These are phyloP conservation scores for Styphnolobium japonicum DNA, from an alignment of 306 rosid genomes.

Conservation along the genomic window DNA sequence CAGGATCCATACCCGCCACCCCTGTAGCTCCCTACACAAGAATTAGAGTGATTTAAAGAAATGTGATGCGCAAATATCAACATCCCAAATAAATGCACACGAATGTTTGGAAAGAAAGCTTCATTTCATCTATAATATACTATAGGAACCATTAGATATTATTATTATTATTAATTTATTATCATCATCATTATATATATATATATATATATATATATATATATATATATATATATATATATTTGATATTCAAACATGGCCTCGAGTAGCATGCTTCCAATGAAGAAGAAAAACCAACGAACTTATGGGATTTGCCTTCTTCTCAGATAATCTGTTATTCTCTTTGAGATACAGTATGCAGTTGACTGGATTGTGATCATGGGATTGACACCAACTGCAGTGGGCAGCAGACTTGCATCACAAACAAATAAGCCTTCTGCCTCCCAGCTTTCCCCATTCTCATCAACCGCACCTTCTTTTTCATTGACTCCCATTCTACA, in stretches of 20 bases:
- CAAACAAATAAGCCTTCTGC: slow-evolving; percentile 70
- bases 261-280: neutral
- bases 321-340: slow-evolving; percentile 18
- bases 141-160: too few species aligned
- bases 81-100: neutral
- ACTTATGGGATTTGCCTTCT: neutral
- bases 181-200: too few species aligned
- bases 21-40: neutral
- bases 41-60: neutral
- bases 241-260: neutral
- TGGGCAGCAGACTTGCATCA: slow-evolving; percentile 75
- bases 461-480: slow-evolving; percentile 64
- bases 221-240: too few species aligned
- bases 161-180: too few species aligned
- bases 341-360: slow-evolving; percentile 47
- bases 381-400: slow-evolving; percentile 83
- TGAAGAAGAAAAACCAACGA: neutral
- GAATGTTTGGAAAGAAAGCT: neutral
- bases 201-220: too few species aligned
- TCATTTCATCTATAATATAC: neutral
- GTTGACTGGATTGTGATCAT: slow-evolving; percentile 80
- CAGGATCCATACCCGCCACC: neutral
- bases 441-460: slow-evolving; percentile 79
- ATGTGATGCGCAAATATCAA: neutral
- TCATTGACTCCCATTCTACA: slow-evolving; percentile 73